A percentile compares a stretch with the other conserved stretches of the same genome.
These are phyloP conservation scores for Symbiodinium pilosum DNA, from an alignment of 73 alveolate genomes.

Conservation along the genomic window DNA sequence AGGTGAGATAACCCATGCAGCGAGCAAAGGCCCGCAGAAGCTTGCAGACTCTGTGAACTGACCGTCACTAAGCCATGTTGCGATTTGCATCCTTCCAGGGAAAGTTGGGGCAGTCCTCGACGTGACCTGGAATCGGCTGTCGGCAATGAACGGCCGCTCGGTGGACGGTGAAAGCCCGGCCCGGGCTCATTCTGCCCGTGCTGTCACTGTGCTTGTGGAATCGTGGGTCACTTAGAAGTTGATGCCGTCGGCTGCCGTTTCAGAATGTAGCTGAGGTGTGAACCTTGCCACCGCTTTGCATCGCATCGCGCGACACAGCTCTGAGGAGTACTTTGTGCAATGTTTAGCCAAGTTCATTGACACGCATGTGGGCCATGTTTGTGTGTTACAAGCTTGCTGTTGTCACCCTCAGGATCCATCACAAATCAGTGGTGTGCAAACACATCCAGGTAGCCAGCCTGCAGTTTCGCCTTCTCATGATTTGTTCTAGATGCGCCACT, in stretches of 20 bases:
- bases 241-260: too few relatives aligned
- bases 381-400: too few relatives aligned
- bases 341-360: too few relatives aligned
- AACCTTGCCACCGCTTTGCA: constrained; percentile 73
- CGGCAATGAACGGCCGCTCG: constrained; percentile 58
- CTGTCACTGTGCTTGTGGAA: too few relatives aligned
- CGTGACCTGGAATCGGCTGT: constrained; percentile 68
- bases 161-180: too few relatives aligned
- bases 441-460: constrained; percentile 35
- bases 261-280: constrained; percentile 69
- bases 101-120: constrained; percentile 47
- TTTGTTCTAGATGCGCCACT: not conserved
- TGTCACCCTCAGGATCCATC: constrained; percentile 23
- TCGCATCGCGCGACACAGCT: constrained; percentile 86
- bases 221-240: too few relatives aligned
- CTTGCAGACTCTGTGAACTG: not conserved
- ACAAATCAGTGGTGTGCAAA: constrained; percentile 29
- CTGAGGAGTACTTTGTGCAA: constrained; percentile 17
- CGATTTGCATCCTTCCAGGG: not conserved
- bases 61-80: too few relatives aligned
- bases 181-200: too few relatives aligned
- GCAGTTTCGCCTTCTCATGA: too few relatives aligned
- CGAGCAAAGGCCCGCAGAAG: constrained; percentile 64
- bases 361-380: not conserved
- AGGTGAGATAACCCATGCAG: constrained; percentile 83